phyloP scores from a whole-genome alignment of 2,329 filamentous ascomycete species.

The Sporothrix protearum region DNA sequence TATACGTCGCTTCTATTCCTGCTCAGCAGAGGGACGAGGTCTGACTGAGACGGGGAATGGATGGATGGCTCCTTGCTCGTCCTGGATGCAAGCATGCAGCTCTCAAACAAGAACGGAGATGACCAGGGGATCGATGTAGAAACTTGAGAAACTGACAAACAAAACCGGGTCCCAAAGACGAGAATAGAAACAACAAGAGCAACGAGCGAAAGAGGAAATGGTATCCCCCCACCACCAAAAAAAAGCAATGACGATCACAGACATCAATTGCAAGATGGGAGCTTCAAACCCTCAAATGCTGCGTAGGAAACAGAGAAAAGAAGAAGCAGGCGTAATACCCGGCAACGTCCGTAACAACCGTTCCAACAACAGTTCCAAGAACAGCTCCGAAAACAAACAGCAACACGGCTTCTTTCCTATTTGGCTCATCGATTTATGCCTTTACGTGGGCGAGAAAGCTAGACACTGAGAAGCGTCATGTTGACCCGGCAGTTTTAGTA shows the following conservation, averaged over 20 bases:
- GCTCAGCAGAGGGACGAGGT: not conserved
- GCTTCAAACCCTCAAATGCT: not conserved
- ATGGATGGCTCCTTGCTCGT: not conserved
- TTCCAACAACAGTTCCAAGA: not conserved
- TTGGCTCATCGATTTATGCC: not conserved
- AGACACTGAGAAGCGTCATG: not conserved
- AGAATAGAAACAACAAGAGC: slow-evolving; percentile 5
- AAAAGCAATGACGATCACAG: not conserved
- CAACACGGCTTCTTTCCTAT: slow-evolving; percentile 4
- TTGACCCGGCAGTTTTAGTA: slow-evolving; percentile 1
- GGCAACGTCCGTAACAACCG: not conserved
- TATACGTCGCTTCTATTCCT: not conserved
- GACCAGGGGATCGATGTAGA: slow-evolving; percentile 3
- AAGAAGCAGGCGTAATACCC: not conserved
- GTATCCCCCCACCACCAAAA: not conserved
- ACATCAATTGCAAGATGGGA: not conserved
- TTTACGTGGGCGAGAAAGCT: not conserved
- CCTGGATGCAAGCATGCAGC: not conserved
- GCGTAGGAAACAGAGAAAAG: not conserved
- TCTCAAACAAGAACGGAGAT: slow-evolving; percentile 13
- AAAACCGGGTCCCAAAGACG: not conserved
- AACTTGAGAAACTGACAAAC: not conserved
- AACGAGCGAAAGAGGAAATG: not conserved
- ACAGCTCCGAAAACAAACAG: not conserved
- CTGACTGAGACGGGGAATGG: not conserved